Evolutionary conservation across 805 yeast genomes (phyloP).

Genomic region (Candida silvicultrix): DNA sequence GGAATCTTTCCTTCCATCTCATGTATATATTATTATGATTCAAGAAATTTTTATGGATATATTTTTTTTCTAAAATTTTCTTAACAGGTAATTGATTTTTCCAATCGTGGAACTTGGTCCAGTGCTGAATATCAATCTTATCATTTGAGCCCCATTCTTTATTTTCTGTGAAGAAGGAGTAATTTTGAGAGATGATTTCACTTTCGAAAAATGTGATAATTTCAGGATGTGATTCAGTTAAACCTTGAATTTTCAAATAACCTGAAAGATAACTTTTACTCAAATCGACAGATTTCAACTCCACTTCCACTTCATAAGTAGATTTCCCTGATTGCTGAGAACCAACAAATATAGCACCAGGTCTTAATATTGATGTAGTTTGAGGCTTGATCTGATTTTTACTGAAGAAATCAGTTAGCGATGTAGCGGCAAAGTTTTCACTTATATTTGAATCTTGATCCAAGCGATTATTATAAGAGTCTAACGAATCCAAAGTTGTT

Average conservation of each 20-base stretch:
- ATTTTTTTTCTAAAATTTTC: constrained; percentile 11
- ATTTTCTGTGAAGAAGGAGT: constrained; percentile 35
- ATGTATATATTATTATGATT: constrained; percentile 57
- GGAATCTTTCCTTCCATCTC: constrained; percentile 93
- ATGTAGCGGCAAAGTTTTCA: neutral
- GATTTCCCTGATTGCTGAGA: constrained; percentile 64
- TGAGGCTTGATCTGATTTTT: constrained; percentile 8
- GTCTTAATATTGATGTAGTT: constrained; percentile 41
- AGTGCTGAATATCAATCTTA: constrained; percentile 57
- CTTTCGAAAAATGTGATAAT: constrained; percentile 73
- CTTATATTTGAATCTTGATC: neutral
- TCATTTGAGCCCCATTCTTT: constrained; percentile 51
- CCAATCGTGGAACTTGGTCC: constrained; percentile 53
- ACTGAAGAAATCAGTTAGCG: neutral
- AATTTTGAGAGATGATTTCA: constrained; percentile 50
- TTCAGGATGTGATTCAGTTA: constrained; percentile 61
- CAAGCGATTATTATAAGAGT: neutral
- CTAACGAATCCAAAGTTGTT: neutral
- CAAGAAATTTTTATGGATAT: constrained; percentile 23
- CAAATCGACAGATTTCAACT: constrained; percentile 64
- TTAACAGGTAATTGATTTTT: constrained; percentile 18
- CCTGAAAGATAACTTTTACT: constrained; percentile 46
- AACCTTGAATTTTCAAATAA: constrained; percentile 58
- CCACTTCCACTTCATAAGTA: constrained; percentile 62
- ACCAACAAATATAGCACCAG: constrained; percentile 59